Base-by-base conservation (phyloP, 129 eudicot genomes). In the Lonicera japonica region DNA sequence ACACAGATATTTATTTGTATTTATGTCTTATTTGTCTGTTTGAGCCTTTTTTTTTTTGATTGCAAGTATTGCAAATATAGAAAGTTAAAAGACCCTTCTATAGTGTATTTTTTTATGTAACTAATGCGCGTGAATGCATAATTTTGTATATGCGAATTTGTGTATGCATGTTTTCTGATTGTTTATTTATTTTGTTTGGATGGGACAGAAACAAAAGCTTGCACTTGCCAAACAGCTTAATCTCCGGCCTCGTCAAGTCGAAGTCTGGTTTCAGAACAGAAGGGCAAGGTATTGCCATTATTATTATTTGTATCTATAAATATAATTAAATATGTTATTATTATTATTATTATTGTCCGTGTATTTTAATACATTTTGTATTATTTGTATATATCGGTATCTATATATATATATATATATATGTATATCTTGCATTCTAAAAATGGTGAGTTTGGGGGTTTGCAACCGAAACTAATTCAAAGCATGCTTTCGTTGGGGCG, bases 221-320 rank as follows among this genome's bases (percentile, higher is more conserved):
- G 88, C 82, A 43, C 91, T 87, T 46, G 95, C 90, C 7, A 74
- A 79, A 61, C 95, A 79, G 55, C 88, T 87, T 15, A 81, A 81
- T 76, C 95, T 87, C 25, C 73, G 88, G 70, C 88, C 95, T 25
- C 72, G 95, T 47, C 95, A 87, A 63, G 91, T 87, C 43, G 95
- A 87, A 69, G 91, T 87, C 48, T 87, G 95, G 95, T 87, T 87
- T 69, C 95, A 87, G 56, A 87, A 87, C 55, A 76, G 95, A 81
- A 81, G 95, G 64, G 95, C 95, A 43, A 83, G 95, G 95, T 83
- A 22, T 46, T 17, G 5, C 59, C 5, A 16, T 0, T 5, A 23
- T 0, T 10, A 40, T 16, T 21, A 22, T 58, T 1, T 25, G 24
- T 20, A 21, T 34, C 9, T 10, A 11, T 12, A 29, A 29, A n/a